phyloP scores from a whole-genome alignment of 2,329 filamentous ascomycete species.

The Colletotrichum cereale region DNA sequence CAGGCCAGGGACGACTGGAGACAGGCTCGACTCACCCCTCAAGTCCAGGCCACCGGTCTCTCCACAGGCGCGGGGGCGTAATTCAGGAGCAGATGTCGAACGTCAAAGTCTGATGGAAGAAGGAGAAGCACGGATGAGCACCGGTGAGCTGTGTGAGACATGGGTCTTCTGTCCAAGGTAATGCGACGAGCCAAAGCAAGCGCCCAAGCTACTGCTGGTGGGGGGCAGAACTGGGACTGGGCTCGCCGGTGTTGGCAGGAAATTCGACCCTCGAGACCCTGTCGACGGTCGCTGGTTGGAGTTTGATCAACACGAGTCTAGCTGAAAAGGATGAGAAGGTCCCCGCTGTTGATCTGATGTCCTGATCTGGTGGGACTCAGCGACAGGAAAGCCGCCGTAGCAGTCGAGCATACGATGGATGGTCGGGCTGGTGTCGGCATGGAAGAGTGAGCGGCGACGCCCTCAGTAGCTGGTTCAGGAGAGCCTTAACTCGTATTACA shows the following conservation, averaged over 20 bases:
- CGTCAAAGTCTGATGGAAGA: constrained; percentile 33
- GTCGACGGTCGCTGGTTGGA: constrained; percentile 21
- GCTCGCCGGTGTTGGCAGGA: constrained; percentile 29
- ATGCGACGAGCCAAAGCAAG: constrained; percentile 39
- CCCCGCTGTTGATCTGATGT: constrained; percentile 33
- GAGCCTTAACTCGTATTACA: constrained; percentile 12
- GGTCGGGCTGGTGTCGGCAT: constrained; percentile 8
- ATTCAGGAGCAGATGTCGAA: constrained; percentile 16
- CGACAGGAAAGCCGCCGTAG: constrained; percentile 29
- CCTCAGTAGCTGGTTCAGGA: constrained; percentile 25
- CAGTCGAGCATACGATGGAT: constrained; percentile 16
- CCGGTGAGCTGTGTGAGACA: constrained; percentile 32
- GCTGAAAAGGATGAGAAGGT: constrained; percentile 33
- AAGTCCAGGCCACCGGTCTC: constrained; percentile 17
- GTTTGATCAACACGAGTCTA: constrained; percentile 37
- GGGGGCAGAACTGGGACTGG: constrained; percentile 30
- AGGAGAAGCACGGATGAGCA: constrained; percentile 32
- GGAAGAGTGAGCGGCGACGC: constrained; percentile 17
- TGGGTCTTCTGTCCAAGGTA: constrained; percentile 33
- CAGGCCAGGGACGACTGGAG: constrained; percentile 7
- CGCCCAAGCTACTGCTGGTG: constrained; percentile 25
- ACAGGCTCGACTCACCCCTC: constrained; percentile 28
- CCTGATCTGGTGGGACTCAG: constrained; percentile 15
- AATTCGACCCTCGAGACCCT: constrained; percentile 28
- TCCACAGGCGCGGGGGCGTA: constrained; percentile 13